These are phyloP conservation scores for Solanum chmielewskii DNA, from an alignment of 257 asterid genomes.

Conservation along the genomic window DNA sequence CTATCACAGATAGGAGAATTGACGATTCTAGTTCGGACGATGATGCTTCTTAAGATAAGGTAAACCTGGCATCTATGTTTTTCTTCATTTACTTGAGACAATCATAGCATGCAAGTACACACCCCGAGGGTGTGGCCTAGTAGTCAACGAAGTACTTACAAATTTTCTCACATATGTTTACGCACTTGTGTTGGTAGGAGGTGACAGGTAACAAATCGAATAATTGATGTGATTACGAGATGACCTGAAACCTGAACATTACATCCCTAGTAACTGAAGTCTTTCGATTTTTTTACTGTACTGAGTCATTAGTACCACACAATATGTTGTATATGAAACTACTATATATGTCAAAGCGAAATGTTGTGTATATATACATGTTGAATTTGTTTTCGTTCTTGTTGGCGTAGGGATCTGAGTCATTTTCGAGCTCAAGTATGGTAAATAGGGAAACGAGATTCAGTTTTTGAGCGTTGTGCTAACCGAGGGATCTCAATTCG, in stretches of 20 bases:
- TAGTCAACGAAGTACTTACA: neutral
- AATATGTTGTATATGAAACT: neutral
- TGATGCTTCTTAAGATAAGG: constrained; percentile 9
- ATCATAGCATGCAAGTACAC: neutral
- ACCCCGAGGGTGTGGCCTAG: neutral
- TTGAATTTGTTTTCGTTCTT: neutral
- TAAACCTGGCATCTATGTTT: neutral
- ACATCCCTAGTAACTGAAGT: neutral
- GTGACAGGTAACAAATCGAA: neutral
- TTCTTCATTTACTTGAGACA: neutral
- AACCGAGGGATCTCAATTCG: neutral
- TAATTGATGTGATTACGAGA: neutral
- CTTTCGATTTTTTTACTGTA: neutral
- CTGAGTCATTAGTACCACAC: neutral
- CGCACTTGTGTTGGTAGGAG: neutral
- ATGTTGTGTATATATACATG: neutral
- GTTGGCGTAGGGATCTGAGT: neutral
- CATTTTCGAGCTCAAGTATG: neutral
- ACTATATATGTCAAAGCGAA: neutral
- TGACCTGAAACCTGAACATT: neutral
- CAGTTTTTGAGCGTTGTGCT: neutral
- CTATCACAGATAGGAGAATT: constrained; percentile 44
- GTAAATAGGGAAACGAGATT: neutral
- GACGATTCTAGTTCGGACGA: constrained; percentile 67
- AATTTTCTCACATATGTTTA: neutral